phyloP scores from a whole-genome alignment of 352 stramenopile species.

The Phytopythium kandeliae region DNA sequence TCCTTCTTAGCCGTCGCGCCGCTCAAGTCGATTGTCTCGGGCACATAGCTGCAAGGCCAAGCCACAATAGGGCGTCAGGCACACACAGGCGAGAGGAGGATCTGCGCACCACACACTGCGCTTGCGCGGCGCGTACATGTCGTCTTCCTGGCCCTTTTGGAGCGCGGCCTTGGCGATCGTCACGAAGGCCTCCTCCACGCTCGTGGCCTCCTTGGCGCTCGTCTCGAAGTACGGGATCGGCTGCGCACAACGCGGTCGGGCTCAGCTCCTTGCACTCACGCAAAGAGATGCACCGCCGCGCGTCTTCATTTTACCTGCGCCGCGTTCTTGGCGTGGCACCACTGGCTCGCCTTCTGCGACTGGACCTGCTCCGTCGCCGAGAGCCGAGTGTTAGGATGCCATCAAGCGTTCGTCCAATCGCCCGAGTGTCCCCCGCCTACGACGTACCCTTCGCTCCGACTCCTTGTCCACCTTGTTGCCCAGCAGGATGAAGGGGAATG shows the following conservation, averaged over 20 bases:
- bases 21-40: conserved; percentile 83
- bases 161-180: conserved; percentile 89
- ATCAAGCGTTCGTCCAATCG: too few relatives aligned
- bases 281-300: too few relatives aligned
- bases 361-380: conserved; percentile 35
- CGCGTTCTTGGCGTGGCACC: conserved; percentile 87
- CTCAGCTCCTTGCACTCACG: too few relatives aligned
- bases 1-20: conserved; percentile 61
- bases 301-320: too few relatives aligned
- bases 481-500: conserved; percentile 97
- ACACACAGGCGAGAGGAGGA: background rate
- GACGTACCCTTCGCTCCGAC: conserved; percentile 55
- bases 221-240: conserved; percentile 97
- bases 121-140: conserved; percentile 49
- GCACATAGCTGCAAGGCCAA: conserved; percentile 50
- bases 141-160: conserved; percentile 81
- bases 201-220: conserved; percentile 96
- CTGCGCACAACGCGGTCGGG: conserved; percentile 11
- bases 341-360: conserved; percentile 89
- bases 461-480: conserved; percentile 99
- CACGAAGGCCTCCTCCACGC: conserved; percentile 96
- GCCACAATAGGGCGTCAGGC: background rate
- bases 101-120: background rate
- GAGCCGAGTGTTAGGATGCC: background rate
- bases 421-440: too few relatives aligned